These are phyloP conservation scores for Bertia moriformis DNA, from an alignment of 2,329 filamentous ascomycete genomes.

Conservation along the genomic window DNA sequence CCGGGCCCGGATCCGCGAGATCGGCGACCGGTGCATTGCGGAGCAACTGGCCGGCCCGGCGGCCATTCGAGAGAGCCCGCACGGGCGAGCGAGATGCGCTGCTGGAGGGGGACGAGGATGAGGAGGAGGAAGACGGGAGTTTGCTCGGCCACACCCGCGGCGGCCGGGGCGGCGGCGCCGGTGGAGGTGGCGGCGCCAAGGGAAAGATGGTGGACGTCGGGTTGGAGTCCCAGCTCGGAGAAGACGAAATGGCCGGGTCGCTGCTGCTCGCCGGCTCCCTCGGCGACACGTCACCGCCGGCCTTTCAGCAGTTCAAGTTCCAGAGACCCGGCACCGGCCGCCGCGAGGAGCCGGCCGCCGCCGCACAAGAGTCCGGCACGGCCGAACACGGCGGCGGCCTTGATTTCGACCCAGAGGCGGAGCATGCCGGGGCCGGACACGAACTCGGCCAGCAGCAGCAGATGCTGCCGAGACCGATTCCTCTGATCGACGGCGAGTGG, in stretches of 20 bases:
- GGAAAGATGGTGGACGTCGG: constrained; percentile 71
- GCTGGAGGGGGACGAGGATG: constrained; percentile 13
- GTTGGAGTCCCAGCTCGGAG: constrained; percentile 47
- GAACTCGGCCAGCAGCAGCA: constrained; percentile 14
- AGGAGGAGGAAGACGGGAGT: constrained; percentile 13
- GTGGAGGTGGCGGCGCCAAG: constrained; percentile 39
- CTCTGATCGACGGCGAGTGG: constrained; percentile 48
- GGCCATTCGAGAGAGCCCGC: constrained; percentile 19
- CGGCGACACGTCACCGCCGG: constrained; percentile 33
- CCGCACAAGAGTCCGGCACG: constrained; percentile 19
- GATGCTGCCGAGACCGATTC: constrained; percentile 30
- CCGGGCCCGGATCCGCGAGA: constrained; percentile 23
- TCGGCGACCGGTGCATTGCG: constrained; percentile 38
- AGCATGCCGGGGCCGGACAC: constrained; percentile 17
- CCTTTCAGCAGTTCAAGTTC: constrained; percentile 41
- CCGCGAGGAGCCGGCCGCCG: too few relatives aligned
- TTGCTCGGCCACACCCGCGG: constrained; percentile 12
- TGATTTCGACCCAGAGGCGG: constrained; percentile 20
- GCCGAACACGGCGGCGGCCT: constrained; percentile 28
- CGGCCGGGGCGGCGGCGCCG: constrained; percentile 3
- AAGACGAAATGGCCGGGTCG: constrained; percentile 32
- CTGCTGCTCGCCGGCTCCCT: constrained; percentile 38
- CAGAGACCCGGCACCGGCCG: constrained; percentile 3
- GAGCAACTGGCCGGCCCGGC: constrained; percentile 11
- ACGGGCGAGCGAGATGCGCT: constrained; percentile 13